Conservation (phyloP, 2,329 filamentous ascomycete species). For the Colletotrichum navitas region DNA sequence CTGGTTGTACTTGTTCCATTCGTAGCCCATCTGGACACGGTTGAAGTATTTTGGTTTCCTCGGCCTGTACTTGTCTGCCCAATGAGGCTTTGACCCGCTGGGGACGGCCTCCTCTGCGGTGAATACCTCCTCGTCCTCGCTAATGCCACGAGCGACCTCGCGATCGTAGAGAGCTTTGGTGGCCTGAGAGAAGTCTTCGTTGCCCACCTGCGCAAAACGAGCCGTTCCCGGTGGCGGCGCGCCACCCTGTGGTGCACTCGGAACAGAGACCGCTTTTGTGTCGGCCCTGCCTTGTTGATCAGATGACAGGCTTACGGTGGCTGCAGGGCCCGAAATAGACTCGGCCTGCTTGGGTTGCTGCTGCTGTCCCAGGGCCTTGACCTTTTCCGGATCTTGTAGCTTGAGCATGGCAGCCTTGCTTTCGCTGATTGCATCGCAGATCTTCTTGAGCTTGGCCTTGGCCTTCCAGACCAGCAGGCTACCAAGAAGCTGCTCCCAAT, state of each 20-base stretch:
- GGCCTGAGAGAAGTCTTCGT: slow-evolving; percentile 87
- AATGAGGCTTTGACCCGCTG: slow-evolving; percentile 74
- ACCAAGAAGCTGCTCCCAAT: slow-evolving; percentile 93
- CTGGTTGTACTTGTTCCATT: slow-evolving; percentile 99
- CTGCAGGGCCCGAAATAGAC: slow-evolving; percentile 49
- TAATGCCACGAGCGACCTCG: slow-evolving; percentile 90
- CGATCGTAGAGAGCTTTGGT: slow-evolving; percentile 92
- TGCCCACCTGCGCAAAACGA: slow-evolving; percentile 76
- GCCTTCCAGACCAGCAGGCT: slow-evolving; percentile 93
- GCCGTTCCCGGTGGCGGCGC: slow-evolving; percentile 69
- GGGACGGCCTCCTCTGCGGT: slow-evolving; percentile 86
- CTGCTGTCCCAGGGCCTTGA: slow-evolving; percentile 54
- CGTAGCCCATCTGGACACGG: slow-evolving; percentile 97
- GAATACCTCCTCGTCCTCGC: slow-evolving; percentile 96
- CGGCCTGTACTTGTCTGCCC: slow-evolving; percentile 87
- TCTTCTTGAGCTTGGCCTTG: slow-evolving; percentile 82
- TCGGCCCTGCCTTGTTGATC: slow-evolving; percentile 45
- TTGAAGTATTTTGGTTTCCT: slow-evolving; percentile 98
- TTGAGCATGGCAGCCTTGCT: slow-evolving; percentile 70
- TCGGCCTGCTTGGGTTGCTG: slow-evolving; percentile 47
- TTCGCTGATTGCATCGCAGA: slow-evolving; percentile 81
- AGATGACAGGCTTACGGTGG: slow-evolving; percentile 37
- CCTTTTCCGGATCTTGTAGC: slow-evolving; percentile 76
- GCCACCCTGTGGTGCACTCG: slow-evolving; percentile 42
- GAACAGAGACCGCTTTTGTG: slow-evolving; percentile 41